Percentiles rank a stretch among this genome's conserved stretches.
Conservation (phyloP, 768 basidiomycete species). For the Gymnopilus dilepis region DNA sequence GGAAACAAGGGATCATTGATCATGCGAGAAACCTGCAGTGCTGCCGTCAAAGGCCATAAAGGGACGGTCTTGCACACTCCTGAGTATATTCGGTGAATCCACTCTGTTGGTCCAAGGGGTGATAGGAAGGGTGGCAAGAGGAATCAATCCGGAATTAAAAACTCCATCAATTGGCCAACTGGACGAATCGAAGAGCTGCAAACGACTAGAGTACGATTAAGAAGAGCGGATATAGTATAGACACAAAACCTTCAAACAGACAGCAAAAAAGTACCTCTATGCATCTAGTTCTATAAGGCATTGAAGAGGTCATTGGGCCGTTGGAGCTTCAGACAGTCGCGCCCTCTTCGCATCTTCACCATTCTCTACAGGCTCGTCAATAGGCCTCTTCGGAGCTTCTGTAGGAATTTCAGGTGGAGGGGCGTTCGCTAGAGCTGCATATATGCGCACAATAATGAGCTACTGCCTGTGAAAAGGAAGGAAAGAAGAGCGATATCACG, state of each 20-base stretch:
- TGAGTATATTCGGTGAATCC: not conserved
- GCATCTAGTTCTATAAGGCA: not conserved
- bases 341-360: conserved; percentile 20
- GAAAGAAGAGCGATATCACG: no score
- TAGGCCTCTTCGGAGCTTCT: conserved; percentile 16
- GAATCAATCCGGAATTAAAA: not conserved
- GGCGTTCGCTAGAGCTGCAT: conserved; percentile 39
- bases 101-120: no score
- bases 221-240: conserved; percentile 4
- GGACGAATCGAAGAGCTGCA: not conserved
- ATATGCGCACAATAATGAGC: not conserved
- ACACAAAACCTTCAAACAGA: not conserved
- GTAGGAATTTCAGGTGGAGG: conserved; percentile 32
- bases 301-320: not conserved
- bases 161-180: not conserved
- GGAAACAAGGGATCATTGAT: not conserved
- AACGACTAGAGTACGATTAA: not conserved
- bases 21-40: no score
- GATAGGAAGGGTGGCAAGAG: no score
- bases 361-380: conserved; percentile 13
- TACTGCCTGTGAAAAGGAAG: not conserved
- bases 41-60: not conserved
- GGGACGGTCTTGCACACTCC: not conserved
- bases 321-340: conserved; percentile 6
- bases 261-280: not conserved